Evolutionary conservation across 2,329 filamentous ascomycete genomes (phyloP).

Genomic region (Talaromyces verruculosus): DNA sequence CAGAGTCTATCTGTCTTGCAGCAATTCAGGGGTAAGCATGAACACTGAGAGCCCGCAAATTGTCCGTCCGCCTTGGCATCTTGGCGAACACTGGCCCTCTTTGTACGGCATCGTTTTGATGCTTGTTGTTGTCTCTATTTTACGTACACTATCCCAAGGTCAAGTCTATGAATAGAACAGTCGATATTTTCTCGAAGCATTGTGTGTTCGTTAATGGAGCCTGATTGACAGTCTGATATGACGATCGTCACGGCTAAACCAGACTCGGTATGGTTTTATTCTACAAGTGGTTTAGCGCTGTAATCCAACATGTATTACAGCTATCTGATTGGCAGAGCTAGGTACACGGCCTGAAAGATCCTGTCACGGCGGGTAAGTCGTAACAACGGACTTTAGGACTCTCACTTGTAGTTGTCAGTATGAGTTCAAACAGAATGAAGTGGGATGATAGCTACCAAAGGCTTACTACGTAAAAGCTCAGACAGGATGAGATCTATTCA

Average conservation of each 20-base stretch:
- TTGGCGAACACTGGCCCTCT: not conserved
- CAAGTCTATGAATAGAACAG: not conserved
- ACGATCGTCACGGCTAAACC: not conserved
- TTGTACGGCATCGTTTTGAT: not conserved
- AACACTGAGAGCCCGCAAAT: not conserved
- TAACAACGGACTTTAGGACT: not conserved
- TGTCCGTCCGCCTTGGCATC: conserved; percentile 2
- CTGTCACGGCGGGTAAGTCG: not conserved
- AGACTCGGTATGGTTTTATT: not conserved
- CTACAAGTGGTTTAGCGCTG: not conserved
- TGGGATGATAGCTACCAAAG: no score
- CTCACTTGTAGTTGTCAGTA: no score
- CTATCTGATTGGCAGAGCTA: not conserved
- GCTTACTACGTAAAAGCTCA: no score
- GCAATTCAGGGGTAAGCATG: conserved; percentile 3
- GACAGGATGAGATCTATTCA: no score
- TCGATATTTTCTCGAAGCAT: not conserved
- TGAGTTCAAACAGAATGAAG: no score
- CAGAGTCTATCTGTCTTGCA: not conserved
- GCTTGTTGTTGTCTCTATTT: not conserved
- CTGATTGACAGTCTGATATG: not conserved
- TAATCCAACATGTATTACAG: not conserved
- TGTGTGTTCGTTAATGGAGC: not conserved
- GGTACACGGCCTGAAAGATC: not conserved
- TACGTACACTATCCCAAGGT: not conserved